Conservation (phyloP, 2,329 filamentous ascomycete species). For the Colletotrichum lini region DNA sequence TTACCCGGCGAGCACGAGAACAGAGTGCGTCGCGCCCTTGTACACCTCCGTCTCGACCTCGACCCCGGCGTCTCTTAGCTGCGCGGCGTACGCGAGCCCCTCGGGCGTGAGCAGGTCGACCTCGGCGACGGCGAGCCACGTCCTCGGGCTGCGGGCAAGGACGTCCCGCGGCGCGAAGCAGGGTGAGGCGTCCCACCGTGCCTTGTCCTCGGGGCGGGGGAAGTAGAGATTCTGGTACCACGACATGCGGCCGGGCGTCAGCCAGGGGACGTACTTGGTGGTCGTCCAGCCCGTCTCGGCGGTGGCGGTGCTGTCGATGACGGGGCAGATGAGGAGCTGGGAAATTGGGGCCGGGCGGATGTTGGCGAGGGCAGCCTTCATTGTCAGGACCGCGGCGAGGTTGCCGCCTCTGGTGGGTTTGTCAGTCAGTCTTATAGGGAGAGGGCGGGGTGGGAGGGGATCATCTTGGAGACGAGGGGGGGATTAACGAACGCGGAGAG, state of each 20-base stretch:
- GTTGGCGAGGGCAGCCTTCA: slow-evolving; percentile 37
- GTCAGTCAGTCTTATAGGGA: background rate
- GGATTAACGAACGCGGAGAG: slow-evolving; percentile 46
- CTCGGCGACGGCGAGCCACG: slow-evolving; percentile 52
- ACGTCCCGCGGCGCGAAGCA: slow-evolving; percentile 47
- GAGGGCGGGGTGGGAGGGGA: background rate
- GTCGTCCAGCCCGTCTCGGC: slow-evolving; percentile 40
- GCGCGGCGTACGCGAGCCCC: slow-evolving; percentile 48
- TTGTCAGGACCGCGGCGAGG: slow-evolving; percentile 42
- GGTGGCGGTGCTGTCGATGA: slow-evolving; percentile 54
- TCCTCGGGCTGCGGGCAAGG: slow-evolving; percentile 48
- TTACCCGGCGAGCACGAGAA: slow-evolving; percentile 34
- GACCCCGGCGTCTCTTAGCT: slow-evolving; percentile 41
- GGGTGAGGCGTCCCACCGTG: slow-evolving; percentile 52
- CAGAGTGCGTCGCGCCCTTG: slow-evolving; percentile 30
- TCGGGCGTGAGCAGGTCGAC: slow-evolving; percentile 53
- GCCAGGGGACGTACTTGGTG: slow-evolving; percentile 48
- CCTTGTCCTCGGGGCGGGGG: slow-evolving; percentile 44
- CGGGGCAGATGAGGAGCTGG: slow-evolving; percentile 49
- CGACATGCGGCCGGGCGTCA: slow-evolving; percentile 52
- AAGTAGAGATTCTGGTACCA: slow-evolving; percentile 56
- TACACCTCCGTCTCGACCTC: slow-evolving; percentile 23
- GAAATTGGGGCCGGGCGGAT: slow-evolving; percentile 20
- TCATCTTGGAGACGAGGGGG: no score
- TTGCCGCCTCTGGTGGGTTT: slow-evolving; percentile 40